Evolutionary conservation across 163 green algal species (phyloP), one percentile per base, ranked within the genome.

Genomic region (Scenedesmus sp.): DNA sequence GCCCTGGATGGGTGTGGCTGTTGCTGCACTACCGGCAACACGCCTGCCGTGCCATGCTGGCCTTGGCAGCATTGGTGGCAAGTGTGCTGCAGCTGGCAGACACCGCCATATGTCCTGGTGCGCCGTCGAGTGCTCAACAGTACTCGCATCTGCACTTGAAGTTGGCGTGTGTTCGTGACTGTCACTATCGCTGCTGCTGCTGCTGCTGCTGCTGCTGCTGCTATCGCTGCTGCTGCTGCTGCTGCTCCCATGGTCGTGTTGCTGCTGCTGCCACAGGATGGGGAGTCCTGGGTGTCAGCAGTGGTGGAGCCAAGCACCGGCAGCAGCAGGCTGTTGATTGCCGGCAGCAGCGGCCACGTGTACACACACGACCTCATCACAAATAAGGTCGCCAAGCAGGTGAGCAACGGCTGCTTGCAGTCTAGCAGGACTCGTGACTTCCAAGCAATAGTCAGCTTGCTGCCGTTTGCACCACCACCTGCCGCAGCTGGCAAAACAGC

Each of bases 261-360:
- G 72, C 35, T 46, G 72, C 72, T 20, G 13, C 72, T 56, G 76
- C 46, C 42, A 43, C 81, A 86, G 81, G 81, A 68, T 13, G 81
- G 81, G 3, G n/a, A 68, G 9, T 6, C 22, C 26, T 90, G 85
- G 85, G 76, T 90, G 72, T 85, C 70, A 26, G 85, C 85, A 33
- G 85, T 85, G 37, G 72, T 90, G 33, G 85, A 90, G 85, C 85
- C 85, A 33, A 59, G 85, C 85, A 90, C 85, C 20, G 85, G 72
- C 70, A 90, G 85, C 70, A 81, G 85, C 68, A 56, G 85, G 51
- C 85, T 90, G 85, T 70, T 90, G 43, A 59, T 90, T 43, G 85
- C 85, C 78, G 85, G 85, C 44, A 83, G 68, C 44, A 90, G 85
- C 49, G 85, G 85, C 9, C 43, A 70, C 15, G 16, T 90, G 3